These are phyloP conservation scores for Cerioporus squamosus DNA, from an alignment of 1,284 basidiomycete species.

Conservation along the genomic window DNA sequence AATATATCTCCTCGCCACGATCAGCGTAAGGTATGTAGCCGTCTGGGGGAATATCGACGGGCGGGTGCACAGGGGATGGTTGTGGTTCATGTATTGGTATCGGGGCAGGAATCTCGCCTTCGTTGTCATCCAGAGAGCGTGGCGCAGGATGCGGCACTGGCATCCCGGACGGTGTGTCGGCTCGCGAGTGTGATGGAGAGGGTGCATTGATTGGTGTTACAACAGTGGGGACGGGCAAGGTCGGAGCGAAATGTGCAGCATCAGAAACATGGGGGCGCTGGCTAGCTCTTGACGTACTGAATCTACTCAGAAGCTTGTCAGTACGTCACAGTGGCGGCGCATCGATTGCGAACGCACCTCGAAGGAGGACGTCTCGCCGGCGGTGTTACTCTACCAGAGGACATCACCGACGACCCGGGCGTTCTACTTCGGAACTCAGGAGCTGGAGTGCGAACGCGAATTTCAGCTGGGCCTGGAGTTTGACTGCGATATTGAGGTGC, in stretches of 20 bases:
- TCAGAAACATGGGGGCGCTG: slow-evolving; percentile 32
- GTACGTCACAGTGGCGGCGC: neutral
- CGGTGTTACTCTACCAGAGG: slow-evolving; percentile 6
- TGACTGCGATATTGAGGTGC: slow-evolving; percentile 17
- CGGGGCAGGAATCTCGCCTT: slow-evolving; percentile 29
- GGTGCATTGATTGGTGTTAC: slow-evolving; percentile 28
- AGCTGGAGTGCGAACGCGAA: slow-evolving; percentile 12
- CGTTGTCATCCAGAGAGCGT: slow-evolving; percentile 8
- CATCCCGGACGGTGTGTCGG: slow-evolving; percentile 14
- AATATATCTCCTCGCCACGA: slow-evolving; percentile 29
- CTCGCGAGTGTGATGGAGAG: slow-evolving; percentile 28
- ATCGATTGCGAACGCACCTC: slow-evolving; percentile 7
- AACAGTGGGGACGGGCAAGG: slow-evolving; percentile 37
- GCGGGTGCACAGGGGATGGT: slow-evolving; percentile 30
- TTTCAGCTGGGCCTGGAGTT: slow-evolving; percentile 13
- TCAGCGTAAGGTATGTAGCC: slow-evolving; percentile 46
- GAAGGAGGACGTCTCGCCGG: slow-evolving; percentile 16
- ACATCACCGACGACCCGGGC: slow-evolving; percentile 9
- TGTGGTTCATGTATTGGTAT: slow-evolving; percentile 37
- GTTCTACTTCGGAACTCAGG: slow-evolving; percentile 12
- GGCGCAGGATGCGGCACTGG: slow-evolving; percentile 21
- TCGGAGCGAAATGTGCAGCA: slow-evolving; percentile 28
- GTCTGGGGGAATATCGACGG: slow-evolving; percentile 37
- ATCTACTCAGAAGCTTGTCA: slow-evolving; percentile 2
- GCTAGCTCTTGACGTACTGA: slow-evolving; percentile 15